A percentile compares a stretch with the other conserved stretches of the same genome.
phyloP scores from a whole-genome alignment of 139 green algal genomes.

The Micractinium sp. region DNA sequence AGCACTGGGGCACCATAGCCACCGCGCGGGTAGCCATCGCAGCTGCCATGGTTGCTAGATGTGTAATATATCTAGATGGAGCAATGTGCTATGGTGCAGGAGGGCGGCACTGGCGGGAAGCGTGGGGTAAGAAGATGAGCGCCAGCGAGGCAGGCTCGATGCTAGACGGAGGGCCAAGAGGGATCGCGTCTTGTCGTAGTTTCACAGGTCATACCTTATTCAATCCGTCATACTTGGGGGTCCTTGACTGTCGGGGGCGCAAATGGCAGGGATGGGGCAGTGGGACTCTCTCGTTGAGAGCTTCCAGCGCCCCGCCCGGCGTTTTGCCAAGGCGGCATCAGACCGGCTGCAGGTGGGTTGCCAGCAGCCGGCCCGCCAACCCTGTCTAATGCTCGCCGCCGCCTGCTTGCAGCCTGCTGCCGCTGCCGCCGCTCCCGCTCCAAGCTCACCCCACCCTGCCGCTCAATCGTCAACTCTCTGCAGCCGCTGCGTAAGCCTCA shows the following conservation, averaged over 20 bases:
- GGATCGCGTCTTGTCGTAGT: no score
- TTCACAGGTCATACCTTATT: not conserved
- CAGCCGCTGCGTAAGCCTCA: conserved; percentile 13
- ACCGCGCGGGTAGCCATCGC: not conserved
- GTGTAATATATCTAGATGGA: no score
- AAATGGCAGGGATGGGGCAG: not conserved
- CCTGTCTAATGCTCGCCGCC: not conserved
- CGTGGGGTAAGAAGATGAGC: no score
- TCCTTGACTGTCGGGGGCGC: no score
- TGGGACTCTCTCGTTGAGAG: conserved; percentile 21
- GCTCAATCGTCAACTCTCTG: not conserved
- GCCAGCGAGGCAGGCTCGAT: no score
- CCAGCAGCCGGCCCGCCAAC: not conserved
- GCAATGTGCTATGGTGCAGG: not conserved
- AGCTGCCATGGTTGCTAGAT: not conserved
- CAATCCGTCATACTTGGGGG: not conserved
- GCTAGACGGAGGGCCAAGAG: no score
- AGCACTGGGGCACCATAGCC: no score
- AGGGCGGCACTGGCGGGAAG: not conserved
- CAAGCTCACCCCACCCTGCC: not conserved
- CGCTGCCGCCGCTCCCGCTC: not conserved
- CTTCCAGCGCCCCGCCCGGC: conserved; percentile 7
- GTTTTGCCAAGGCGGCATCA: conserved; percentile 1
- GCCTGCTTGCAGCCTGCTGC: no score
- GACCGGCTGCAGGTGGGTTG: conserved; percentile 1